Evolutionary conservation across 495 filamentous ascomycete genomes (phyloP).

Genomic region (Penicillium verhagenii): DNA sequence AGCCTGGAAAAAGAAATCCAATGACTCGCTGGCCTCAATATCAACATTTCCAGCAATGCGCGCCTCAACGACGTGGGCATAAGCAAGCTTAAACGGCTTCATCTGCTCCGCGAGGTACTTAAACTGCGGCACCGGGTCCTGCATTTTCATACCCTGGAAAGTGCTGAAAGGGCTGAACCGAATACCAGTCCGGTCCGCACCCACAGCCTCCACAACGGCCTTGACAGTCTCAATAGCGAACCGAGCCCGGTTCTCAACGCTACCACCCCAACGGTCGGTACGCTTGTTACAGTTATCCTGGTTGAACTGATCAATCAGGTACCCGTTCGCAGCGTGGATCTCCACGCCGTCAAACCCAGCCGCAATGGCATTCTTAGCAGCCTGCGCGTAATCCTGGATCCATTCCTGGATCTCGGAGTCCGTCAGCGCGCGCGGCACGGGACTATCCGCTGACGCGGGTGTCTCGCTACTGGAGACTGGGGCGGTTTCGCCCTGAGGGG

Average conservation of each 20-base stretch:
- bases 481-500: slow-evolving; percentile 33
- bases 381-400: slow-evolving; percentile 58
- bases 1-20: slow-evolving; percentile 49
- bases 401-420: slow-evolving; percentile 55
- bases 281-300: slow-evolving; percentile 63
- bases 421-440: slow-evolving; percentile 49
- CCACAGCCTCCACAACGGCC: slow-evolving; percentile 63
- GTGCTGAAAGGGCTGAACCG: slow-evolving; percentile 62
- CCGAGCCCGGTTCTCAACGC: slow-evolving; percentile 64
- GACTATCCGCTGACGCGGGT: slow-evolving; percentile 31
- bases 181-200: slow-evolving; percentile 59
- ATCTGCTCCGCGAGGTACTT: slow-evolving; percentile 53
- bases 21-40: slow-evolving; percentile 36
- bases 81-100: slow-evolving; percentile 58
- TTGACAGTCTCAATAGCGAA: slow-evolving; percentile 64
- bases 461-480: slow-evolving; percentile 52
- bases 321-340: slow-evolving; percentile 73
- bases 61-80: slow-evolving; percentile 63
- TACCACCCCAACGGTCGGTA: slow-evolving; percentile 68
- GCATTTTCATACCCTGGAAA: slow-evolving; percentile 71
- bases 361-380: slow-evolving; percentile 60
- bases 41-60: slow-evolving; percentile 48
- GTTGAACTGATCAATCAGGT: slow-evolving; percentile 72
- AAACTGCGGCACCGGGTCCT: slow-evolving; percentile 63
- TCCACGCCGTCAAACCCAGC: slow-evolving; percentile 80